phyloP scores from a whole-genome alignment of 768 basidiomycete species.

The Phanerochaete carnosa region DNA sequence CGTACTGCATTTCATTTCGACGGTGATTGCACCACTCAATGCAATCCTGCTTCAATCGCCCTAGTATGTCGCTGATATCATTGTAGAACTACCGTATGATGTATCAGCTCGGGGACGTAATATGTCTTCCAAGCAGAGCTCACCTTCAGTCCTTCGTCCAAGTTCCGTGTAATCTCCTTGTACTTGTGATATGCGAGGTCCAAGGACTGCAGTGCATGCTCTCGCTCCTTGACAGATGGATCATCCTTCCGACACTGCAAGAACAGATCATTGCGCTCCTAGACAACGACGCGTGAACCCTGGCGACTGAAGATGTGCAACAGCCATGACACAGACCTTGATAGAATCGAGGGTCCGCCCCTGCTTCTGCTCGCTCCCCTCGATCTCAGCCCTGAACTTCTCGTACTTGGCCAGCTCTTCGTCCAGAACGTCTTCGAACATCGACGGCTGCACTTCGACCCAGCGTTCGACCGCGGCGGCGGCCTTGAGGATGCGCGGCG shows the following conservation, averaged over 20 bases:
- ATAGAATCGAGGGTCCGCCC: constrained; percentile 62
- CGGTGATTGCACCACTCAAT: constrained; percentile 70
- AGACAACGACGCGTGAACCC: constrained; percentile 8
- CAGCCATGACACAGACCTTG: constrained; percentile 46
- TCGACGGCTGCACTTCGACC: constrained; percentile 71
- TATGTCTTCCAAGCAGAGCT: not conserved
- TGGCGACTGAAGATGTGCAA: not conserved
- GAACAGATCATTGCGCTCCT: constrained; percentile 71
- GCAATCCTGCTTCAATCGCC: constrained; percentile 73
- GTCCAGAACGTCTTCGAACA: constrained; percentile 85
- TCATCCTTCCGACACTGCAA: constrained; percentile 77
- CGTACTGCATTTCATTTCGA: constrained; percentile 74
- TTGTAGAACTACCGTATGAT: constrained; percentile 75
- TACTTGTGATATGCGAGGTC: constrained; percentile 88
- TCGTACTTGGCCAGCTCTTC: constrained; percentile 82
- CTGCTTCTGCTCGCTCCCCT: constrained; percentile 58
- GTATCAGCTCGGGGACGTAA: not conserved
- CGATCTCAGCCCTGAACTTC: constrained; percentile 51
- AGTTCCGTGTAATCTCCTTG: constrained; percentile 76
- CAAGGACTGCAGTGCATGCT: constrained; percentile 76
- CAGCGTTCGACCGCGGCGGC: constrained; percentile 65
- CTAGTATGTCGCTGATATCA: constrained; percentile 69
- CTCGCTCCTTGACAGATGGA: constrained; percentile 72
- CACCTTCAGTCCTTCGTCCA: constrained; percentile 88
- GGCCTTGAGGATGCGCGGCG: constrained; percentile 59